phyloP scores from a whole-genome alignment of 139 green algal species.

The Deuterostichococcus epilithicus region DNA sequence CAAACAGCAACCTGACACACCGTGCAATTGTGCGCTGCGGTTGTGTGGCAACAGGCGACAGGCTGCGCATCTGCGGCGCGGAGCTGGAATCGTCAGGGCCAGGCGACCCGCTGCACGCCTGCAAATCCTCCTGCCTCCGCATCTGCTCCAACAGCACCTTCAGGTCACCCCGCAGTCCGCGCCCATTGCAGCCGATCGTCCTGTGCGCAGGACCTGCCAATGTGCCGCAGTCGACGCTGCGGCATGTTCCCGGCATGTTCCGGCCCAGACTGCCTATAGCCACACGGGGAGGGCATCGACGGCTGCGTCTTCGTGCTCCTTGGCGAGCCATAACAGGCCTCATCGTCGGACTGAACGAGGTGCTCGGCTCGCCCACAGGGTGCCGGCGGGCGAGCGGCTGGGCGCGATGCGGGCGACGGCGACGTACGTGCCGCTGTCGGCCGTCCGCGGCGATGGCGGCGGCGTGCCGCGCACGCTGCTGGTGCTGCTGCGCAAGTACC shows the following conservation, averaged over 20 bases:
- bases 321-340: background rate
- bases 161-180: constrained; percentile 4
- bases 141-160: constrained; percentile 41
- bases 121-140: constrained; percentile 15
- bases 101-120: constrained; percentile 36
- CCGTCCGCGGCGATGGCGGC: constrained; percentile 18
- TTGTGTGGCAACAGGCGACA: constrained; percentile 40
- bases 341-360: background rate
- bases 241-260: background rate
- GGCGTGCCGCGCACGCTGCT: constrained; percentile 34
- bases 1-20: no score
- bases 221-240: background rate
- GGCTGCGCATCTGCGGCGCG: constrained; percentile 44
- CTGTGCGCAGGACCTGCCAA: background rate
- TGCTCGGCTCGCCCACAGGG: constrained; percentile 1
- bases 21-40: no score
- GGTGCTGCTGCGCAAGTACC: constrained; percentile 30
- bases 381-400: constrained; percentile 12
- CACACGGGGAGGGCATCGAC: background rate
- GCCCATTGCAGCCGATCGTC: background rate
- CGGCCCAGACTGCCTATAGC: background rate
- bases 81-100: constrained; percentile 27
- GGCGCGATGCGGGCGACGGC: constrained; percentile 13
- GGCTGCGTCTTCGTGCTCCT: background rate
- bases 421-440: constrained; percentile 23